Base-by-base conservation (phyloP, 768 basidiomycete genomes). In the Hypsizygus marmoreus region DNA sequence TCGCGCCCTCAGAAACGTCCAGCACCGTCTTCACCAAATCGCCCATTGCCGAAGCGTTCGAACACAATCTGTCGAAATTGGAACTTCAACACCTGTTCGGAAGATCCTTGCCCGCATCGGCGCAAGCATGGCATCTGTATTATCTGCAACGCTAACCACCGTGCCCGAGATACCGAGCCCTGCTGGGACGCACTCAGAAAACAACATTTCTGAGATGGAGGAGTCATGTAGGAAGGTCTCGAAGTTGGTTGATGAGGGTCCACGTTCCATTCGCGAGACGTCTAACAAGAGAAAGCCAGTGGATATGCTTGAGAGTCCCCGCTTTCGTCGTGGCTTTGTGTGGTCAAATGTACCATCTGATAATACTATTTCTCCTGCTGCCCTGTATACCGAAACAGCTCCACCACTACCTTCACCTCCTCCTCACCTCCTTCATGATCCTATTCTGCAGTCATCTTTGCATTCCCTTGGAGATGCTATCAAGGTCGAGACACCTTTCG, bases 401-500 rank as follows among this genome's bases (percentile, higher is more conserved):
- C 28, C 31, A 14, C 49, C 49, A 5, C 35, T 56, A 10, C 54
- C 54, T 25, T 46, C 47, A 1, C 54, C 51, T 28, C 50, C 54
- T 2, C 6, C 6, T 19, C 47, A 46, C 38, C 43, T 52, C n/a
- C 12, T 53, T n/a, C 25, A 47, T 25, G 41, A 43, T 8, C 41
- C 43, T 9, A 20, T 29, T 14, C 31, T 32, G 17, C 33, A 29
- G 7, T 4, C 2, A 2, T 32, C 32, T 5, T 17, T 42, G 4
- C 16, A 36, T n/a, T 10, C 26, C 4, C 14, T 48, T 11, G 6
- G 22, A 20, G 12, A 35, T 14, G 26, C 19, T n/a, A 58, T 64
- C 20, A 38, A 57, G 6, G 56, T 70, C 24, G 47, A 60, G 0
- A 68, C 59, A 0, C 65, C 63, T 0, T 60, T 65, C 35, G 51